These are phyloP conservation scores for Neurospora sp. DNA, from an alignment of 495 filamentous ascomycete genomes.

Conservation along the genomic window DNA sequence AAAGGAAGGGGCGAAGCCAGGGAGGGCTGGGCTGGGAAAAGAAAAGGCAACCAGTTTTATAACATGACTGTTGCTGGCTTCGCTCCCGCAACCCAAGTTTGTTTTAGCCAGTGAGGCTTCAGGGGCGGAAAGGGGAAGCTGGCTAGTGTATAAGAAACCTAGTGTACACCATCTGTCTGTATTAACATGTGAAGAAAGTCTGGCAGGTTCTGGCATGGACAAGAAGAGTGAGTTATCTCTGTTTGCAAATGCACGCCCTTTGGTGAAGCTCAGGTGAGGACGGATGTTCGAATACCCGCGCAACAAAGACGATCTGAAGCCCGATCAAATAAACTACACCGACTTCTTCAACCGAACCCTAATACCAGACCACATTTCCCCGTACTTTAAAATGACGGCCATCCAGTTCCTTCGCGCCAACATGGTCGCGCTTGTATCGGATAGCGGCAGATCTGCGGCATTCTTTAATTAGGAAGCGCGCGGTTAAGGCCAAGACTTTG, in stretches of 20 bases:
- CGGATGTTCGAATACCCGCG: background rate
- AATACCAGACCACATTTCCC: background rate
- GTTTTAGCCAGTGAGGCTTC: background rate
- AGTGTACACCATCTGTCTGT: slow-evolving; percentile 8
- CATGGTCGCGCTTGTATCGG: background rate
- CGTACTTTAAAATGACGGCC: background rate
- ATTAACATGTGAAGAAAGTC: slow-evolving; percentile 4
- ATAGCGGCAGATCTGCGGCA: background rate
- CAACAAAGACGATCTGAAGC: background rate
- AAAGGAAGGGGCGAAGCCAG: background rate
- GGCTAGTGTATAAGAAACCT: slow-evolving; percentile 9
- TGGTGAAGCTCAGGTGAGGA: background rate
- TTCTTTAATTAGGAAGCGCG: background rate
- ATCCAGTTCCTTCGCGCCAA: background rate
- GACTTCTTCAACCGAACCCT: background rate
- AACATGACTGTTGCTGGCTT: background rate
- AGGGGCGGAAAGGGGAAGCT: background rate
- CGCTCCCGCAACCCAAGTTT: background rate
- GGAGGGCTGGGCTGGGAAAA: background rate
- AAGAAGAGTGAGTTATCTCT: background rate
- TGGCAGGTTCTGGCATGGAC: background rate
- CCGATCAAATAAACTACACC: background rate
- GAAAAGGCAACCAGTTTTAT: background rate
- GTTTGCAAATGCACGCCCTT: background rate
- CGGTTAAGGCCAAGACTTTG: background rate